Evolutionary conservation across 148 eudicot species (phyloP).

Genomic region (Cornus controversa): DNA sequence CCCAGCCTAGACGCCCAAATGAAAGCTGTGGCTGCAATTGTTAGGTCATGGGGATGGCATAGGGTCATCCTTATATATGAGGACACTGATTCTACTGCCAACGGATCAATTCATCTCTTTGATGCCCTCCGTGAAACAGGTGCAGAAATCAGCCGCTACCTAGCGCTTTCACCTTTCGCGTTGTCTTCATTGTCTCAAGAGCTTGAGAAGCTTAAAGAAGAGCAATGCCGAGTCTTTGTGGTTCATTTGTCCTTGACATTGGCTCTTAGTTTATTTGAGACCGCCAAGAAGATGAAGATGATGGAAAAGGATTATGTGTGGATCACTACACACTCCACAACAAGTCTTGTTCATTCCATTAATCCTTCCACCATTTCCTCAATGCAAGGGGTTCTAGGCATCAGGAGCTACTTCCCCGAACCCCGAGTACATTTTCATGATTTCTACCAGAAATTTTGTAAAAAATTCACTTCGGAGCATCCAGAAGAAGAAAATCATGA

Average conservation of each 20-base stretch:
- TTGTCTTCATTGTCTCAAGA: neutral
- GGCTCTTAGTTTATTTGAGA: neutral
- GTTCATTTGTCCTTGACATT: neutral
- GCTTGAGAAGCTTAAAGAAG: neutral
- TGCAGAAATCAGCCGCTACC: conserved; percentile 3
- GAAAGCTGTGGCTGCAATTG: conserved; percentile 24
- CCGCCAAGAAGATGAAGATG: neutral
- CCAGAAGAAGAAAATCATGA: conserved; percentile 1
- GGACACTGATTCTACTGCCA: conserved; percentile 1
- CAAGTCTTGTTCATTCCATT: neutral
- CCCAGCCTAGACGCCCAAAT: conserved; percentile 9
- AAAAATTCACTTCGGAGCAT: neutral
- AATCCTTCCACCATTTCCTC: neutral
- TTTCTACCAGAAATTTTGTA: neutral
- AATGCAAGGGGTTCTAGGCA: neutral
- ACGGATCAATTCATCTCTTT: conserved; percentile 9
- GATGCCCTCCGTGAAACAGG: conserved; percentile 13
- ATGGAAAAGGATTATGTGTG: conserved; percentile 1
- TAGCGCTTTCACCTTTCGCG: conserved; percentile 15
- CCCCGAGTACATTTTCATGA: neutral
- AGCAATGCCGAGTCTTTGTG: neutral
- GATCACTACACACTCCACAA: neutral
- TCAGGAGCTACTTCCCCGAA: neutral
- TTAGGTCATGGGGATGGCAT: conserved; percentile 15
- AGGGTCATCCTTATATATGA: conserved; percentile 22